Conservation (phyloP, 148 eudicot species). For the Drosera capensis region DNA sequence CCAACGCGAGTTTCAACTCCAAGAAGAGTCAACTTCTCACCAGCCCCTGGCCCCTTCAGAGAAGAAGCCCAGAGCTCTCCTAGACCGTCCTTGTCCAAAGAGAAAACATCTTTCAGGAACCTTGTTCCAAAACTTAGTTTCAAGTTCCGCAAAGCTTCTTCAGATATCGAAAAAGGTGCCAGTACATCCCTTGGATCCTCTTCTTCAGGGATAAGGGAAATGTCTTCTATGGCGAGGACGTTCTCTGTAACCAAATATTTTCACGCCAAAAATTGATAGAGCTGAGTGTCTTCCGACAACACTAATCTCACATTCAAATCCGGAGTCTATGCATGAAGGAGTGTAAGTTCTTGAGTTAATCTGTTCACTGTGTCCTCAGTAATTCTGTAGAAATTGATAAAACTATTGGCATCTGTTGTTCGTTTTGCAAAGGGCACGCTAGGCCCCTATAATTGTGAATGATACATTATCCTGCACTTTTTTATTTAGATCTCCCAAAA, state of each 20-base stretch:
- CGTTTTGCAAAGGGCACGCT: no score
- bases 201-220: slow-evolving; percentile 25
- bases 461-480: not conserved
- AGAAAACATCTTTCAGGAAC: slow-evolving; percentile 44
- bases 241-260: slow-evolving; percentile 49
- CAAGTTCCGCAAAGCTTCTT: slow-evolving; percentile 42
- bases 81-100: slow-evolving; percentile 31
- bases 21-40: slow-evolving; percentile 48
- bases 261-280: slow-evolving; percentile 38
- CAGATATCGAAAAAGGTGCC: slow-evolving; percentile 65
- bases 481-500: slow-evolving; percentile 12
- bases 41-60: slow-evolving; percentile 30
- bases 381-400: no score
- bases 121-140: slow-evolving; percentile 76
- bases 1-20: slow-evolving; percentile 44
- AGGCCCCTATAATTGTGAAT: not conserved
- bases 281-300: slow-evolving; percentile 69
- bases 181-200: slow-evolving; percentile 50
- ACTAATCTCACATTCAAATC: slow-evolving; percentile 77
- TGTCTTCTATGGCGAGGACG: slow-evolving; percentile 31
- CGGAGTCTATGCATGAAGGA: slow-evolving; percentile 71
- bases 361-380: no score
- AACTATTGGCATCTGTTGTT: no score
- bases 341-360: slow-evolving; percentile 9
- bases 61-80: slow-evolving; percentile 16